Base-by-base conservation (phyloP, 768 basidiomycete species). In the Agaricus blazei region DNA sequence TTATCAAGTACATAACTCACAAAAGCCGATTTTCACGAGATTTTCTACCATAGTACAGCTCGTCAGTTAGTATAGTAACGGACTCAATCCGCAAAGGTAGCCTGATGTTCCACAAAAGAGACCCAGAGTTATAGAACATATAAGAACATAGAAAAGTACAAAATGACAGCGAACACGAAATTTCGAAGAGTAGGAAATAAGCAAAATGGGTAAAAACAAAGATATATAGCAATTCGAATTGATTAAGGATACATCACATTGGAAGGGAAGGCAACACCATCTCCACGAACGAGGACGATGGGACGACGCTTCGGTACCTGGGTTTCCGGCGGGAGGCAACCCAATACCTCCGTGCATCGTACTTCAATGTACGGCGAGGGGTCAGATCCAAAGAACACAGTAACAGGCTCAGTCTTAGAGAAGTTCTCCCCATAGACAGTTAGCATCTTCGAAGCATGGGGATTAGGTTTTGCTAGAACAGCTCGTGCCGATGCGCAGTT, bases 401-500 rank as follows among this genome's bases (percentile, higher is more conserved):
- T 82, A 57, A 90, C 77, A 37, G 91, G 89, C 56, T 93, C 89
- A 38, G 79, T 69, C 76, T 92, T 93, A 65, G 80, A 83, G 69
- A 94, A 92, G 72, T 93, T 90, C 71, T 93, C 90, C 56, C 92
- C 93, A 63, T 93, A 90, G 1, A 94, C 77, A 26, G 90, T 93
- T 60, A 93, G 70, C 83, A 90, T 84, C 72, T 91, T 88, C 26
- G 81, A 80, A 36, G 84, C 78, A 62, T 88, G 86, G 27, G 88
- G 86, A 64, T 84, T 88, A 26, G 89, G 87, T 69, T 92, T 89
- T 42, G 87, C 75, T 57, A 90, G 70, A 54, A 85, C 79, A 34
- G 81, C 85, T 29, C 88, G 82, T 51, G 85, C 81, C 51, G 79
- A 75, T 40, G 80, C 69, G 66, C 85, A 84, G 62, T 83, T 84